Base-by-base conservation (phyloP, 2,329 filamentous ascomycete species). In the Mycosphaerelloides madeirae region DNA sequence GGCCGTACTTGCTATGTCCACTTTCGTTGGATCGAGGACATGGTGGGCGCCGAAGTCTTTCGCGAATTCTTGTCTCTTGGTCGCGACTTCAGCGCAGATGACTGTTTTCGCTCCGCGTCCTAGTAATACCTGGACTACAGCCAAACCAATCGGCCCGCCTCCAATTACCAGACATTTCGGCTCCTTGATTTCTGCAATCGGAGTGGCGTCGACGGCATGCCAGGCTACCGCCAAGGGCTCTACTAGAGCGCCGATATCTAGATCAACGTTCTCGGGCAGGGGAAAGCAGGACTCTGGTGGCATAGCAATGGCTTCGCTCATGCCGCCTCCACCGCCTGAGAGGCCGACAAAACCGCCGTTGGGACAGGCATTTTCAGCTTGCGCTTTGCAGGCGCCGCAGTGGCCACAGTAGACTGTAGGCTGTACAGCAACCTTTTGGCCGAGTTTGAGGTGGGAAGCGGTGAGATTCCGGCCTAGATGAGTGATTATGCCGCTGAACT, bases 171-270 rank as follows among this genome's bases (percentile, higher is more conserved):
- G 56, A 1, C 74, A 75, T 1, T 67, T 68, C 12, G 76, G 68
- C 1, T 70, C 71, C 2, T 63, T 46, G 2, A 57, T 41, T 1
- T 50, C 36, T 11, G 69, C 68, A 29, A 79, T 62, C 0, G 71
- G 69, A 0, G 71, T 71, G 3, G 74, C 65, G 4, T 70, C 68
- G 8, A 81, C 73, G 0, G 79, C 80, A 54, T 84, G 81, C 80
- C 80, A 83, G 7, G 77, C 79, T 0, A 84, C 80, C 0, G 78
- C 69, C 2, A 84, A 65, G 0, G 81, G 81, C 52, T 84, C 81
- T 6, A 83, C 74, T 3, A 84, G 66, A 0, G 81, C 80, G n/a
- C 60, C 76, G 13, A 78, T 65, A 32, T 79, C 73, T 15, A 79
- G 67, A 0, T 70, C 66, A 7, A 80, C 64, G 38, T 72, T 71